Conservation (phyloP, 768 basidiomycete genomes). For the Suillus ampliporus region DNA sequence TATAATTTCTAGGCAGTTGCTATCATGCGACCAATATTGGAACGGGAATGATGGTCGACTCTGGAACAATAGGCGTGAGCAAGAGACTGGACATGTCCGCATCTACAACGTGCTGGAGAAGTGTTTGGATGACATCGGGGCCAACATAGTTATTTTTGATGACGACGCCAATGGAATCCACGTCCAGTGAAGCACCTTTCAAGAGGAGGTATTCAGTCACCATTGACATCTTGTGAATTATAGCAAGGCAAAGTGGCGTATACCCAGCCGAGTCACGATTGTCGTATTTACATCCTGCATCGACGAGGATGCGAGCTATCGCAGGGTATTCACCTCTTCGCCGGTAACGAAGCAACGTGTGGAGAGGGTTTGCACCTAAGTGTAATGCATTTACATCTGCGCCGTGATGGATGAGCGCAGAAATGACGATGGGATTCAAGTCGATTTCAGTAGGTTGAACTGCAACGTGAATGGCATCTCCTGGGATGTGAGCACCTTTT, state of each 20-base stretch:
- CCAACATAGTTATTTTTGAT: not conserved
- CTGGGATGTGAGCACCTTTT: slow-evolving; percentile 1
- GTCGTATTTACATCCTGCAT: not conserved
- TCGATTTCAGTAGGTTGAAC: not conserved
- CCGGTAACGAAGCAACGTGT: not conserved
- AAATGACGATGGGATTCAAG: not conserved
- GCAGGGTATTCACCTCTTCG: not conserved
- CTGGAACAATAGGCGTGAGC: not conserved
- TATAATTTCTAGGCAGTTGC: not conserved
- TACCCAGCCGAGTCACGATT: not conserved
- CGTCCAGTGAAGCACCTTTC: not conserved
- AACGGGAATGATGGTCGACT: not conserved
- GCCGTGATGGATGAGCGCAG: not conserved
- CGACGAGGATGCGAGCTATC: not conserved
- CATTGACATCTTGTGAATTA: not conserved
- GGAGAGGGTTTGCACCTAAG: not conserved
- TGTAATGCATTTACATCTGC: slow-evolving; percentile 2
- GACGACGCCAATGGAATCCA: not conserved
- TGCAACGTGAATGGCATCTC: not conserved
- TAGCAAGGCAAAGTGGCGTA: slow-evolving; percentile 2
- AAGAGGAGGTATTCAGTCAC: not conserved
- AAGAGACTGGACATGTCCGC: not conserved
- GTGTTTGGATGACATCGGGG: not conserved
- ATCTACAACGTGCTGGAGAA: not conserved
- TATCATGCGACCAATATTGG: not conserved